Base-by-base conservation (phyloP, 441 rosid species). In the Raphanus hybrid region DNA sequence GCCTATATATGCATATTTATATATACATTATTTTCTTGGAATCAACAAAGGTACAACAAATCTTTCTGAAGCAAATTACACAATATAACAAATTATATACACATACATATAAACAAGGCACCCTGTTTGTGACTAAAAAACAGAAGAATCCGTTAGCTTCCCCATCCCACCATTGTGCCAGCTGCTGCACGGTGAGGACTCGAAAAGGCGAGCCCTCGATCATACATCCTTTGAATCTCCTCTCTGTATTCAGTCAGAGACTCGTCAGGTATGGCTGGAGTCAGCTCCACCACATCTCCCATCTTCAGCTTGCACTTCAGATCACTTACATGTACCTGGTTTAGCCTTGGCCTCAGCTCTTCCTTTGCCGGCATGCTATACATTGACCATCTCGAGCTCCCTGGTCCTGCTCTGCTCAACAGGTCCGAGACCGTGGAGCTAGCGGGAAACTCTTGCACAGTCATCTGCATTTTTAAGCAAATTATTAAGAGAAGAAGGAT, bases 261-360 rank as follows among this genome's bases (percentile, higher is more conserved):
- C 80, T 94, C 85, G 85, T 86, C 82, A 0, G 97, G 88, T 69
- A 92, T 84, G 23, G 91, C 87, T 8, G 97, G 98, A 50, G 91
- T 89, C 14, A 94, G 84, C 79, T 92, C 96, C 77, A 90, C 94
- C 67, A 92, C 91, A 76, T 92, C 98, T 52, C 96, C 97, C 97
- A 94, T 94, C 84, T 85, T 85, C 80, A 94, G 84, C 82, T 82
- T 86, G 83, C 94, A 87, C 4, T 86, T 78, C 3, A 86, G 84
- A 80, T 94, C 90, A 20, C 81, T 60, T 29, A 87, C 84, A 1
- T 91, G 91, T 78, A 75, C 74, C 50, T 82, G 81, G 86, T 94
- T 94, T 83, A 94, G 81, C 86, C 89, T 88, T 8, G 89, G 98
- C 81, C 94, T 86, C 77, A 92, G 79, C 73, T 89, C 92, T 77